Conservation (phyloP, 1,139 yeast species). For the Hyphopichia buzzinii region DNA sequence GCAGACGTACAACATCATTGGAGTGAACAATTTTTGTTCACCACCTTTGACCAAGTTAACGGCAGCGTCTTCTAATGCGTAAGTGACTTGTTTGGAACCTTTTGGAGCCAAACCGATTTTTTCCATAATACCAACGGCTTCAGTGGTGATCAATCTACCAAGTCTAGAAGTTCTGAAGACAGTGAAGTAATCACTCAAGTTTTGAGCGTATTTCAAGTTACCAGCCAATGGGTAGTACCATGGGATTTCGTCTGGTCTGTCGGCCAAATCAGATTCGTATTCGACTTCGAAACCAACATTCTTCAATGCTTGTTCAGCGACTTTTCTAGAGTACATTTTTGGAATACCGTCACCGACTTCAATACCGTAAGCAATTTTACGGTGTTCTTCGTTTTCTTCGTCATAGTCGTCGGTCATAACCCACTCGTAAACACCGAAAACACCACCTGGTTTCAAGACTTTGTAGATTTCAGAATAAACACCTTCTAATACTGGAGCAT, state of each 20-base stretch:
- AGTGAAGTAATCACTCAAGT: slow-evolving; percentile 74
- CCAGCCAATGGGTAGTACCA: slow-evolving; percentile 98
- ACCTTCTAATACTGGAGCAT: slow-evolving; percentile 95
- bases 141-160: slow-evolving; percentile 86
- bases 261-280: slow-evolving; percentile 80
- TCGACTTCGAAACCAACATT: slow-evolving; percentile 85
- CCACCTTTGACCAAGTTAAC: slow-evolving; percentile 95
- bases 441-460: slow-evolving; percentile 96
- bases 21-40: slow-evolving; percentile 81
- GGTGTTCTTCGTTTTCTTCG: slow-evolving; percentile 82
- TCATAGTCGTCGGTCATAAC: slow-evolving; percentile 95
- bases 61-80: slow-evolving; percentile 96
- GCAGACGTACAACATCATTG: slow-evolving; percentile 91
- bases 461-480: slow-evolving; percentile 94
- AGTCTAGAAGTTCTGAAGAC: slow-evolving; percentile 83
- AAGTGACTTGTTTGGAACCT: slow-evolving; percentile 88
- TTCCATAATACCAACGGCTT: slow-evolving; percentile 78
- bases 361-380: slow-evolving; percentile 94
- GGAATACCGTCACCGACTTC: slow-evolving; percentile 99
- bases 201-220: slow-evolving; percentile 84
- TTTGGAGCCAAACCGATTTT: slow-evolving; percentile 85
- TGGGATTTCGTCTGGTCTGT: slow-evolving; percentile 78
- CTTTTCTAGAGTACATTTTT: slow-evolving; percentile 84
- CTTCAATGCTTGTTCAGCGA: slow-evolving; percentile 83
- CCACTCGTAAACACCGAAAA: slow-evolving; percentile 98